Evolutionary conservation across 2,329 filamentous ascomycete species (phyloP), one percentile per base, ranked within the genome.

Genomic region (Diplodia intermedia): DNA sequence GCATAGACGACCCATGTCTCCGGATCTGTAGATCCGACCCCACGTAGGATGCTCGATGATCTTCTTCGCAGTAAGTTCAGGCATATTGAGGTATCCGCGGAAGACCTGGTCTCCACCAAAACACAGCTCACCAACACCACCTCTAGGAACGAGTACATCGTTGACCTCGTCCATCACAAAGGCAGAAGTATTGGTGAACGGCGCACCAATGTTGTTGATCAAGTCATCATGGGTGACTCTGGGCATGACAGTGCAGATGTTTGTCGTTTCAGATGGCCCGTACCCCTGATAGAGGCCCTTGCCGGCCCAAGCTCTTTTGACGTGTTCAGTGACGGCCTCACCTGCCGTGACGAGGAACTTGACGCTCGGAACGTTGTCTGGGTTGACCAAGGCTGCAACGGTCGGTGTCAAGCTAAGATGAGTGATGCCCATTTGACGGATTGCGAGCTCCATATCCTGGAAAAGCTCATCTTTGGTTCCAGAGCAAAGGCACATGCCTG

Each of bases 391-490:
- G 1, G 90, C 88, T 26, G 93, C 93, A 0, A 97, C 91, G 0
- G 92, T 96, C 0, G 93, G 91, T 0, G 93, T 97, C 77, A 97
- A 84, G 73, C 91, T 94, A 23, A 97, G 84, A 77, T 97, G 93
- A 0, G 93, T 96, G 49, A 93, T 84, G 0, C 80, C 73, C 20
- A 96, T 79, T 0, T 77, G 75, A 3, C 88, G 84, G 67, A 96
- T 91, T 0, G 88, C 83, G 23, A 80, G 77, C 75, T 93, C 91
- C 9, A 96, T 81, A 72, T 96, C 89, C 49, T 83, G 84, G 73
- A 94, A 92, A 0, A 96, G 79, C 1, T 87, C 85, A 72, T 95
- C 91, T 71, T 94, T 93, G 0, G 83, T 86, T 0, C 89, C 90
- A 1, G 91, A 87, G 74, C 91, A 97, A 14, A 97, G 82, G 69